Evolutionary conservation across 2,329 filamentous ascomycete genomes (phyloP).

Genomic region (Pseudonectria buxi): DNA sequence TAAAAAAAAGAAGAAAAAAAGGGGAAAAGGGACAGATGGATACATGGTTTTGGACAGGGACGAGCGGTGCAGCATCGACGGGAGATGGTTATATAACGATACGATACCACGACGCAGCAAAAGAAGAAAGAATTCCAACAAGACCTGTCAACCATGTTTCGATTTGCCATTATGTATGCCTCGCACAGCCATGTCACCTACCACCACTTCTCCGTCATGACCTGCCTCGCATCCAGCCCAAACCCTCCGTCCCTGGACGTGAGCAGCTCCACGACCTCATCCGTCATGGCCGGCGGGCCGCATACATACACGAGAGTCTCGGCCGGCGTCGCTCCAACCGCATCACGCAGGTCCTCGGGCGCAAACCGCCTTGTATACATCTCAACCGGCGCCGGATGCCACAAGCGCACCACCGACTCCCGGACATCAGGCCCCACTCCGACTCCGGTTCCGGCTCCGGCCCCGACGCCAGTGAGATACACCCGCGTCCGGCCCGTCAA

Average conservation of each 20-base stretch:
- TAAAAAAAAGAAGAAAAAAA: constrained; percentile 25
- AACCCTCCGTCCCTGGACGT: constrained; percentile 22
- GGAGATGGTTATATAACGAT: constrained; percentile 15
- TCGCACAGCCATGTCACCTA: constrained; percentile 19
- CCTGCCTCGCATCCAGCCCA: constrained; percentile 38
- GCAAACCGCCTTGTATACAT: constrained; percentile 35
- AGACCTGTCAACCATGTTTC: constrained; percentile 2
- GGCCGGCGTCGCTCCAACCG: constrained; percentile 27
- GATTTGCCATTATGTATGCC: neutral
- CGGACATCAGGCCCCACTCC: too few species aligned
- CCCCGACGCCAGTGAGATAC: constrained; percentile 37
- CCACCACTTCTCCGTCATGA: constrained; percentile 61
- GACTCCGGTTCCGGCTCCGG: neutral
- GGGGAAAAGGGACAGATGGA: constrained; percentile 1
- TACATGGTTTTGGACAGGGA: constrained; percentile 4
- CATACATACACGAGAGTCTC: constrained; percentile 56
- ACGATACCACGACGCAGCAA: constrained; percentile 22
- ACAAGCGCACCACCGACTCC: too few species aligned
- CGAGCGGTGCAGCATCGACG: constrained; percentile 9
- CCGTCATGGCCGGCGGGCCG: constrained; percentile 62
- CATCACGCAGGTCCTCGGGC: constrained; percentile 33
- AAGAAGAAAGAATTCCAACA: constrained; percentile 9
- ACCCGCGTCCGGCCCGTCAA: constrained; percentile 38
- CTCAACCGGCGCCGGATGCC: constrained; percentile 7
- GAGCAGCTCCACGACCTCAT: constrained; percentile 50